These are phyloP conservation scores for Nigrospora oryzae DNA, from an alignment of 2,329 filamentous ascomycete species.

Conservation along the genomic window DNA sequence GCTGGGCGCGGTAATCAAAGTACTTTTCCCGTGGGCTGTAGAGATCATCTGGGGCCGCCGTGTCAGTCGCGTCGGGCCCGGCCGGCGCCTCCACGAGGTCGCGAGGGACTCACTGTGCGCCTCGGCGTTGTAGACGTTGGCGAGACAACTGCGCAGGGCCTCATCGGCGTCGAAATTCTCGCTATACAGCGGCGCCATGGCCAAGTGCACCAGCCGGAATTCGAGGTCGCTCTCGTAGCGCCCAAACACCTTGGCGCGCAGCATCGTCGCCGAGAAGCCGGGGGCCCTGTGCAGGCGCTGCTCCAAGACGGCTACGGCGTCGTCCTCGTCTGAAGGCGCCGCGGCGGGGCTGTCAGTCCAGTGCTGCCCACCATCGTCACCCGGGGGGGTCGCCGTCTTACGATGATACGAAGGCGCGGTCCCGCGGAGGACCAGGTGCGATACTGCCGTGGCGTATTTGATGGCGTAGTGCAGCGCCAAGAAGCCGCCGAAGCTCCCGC, in stretches of 20 bases:
- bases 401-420: conserved; percentile 28
- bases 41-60: conserved; percentile 17
- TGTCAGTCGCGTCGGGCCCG: neutral
- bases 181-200: conserved; percentile 26
- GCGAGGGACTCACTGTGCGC: conserved; percentile 20
- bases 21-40: conserved; percentile 26
- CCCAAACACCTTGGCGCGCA: conserved; percentile 27
- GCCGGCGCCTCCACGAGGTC: neutral
- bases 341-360: neutral
- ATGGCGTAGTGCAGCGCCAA: conserved; percentile 29
- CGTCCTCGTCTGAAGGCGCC: conserved; percentile 20
- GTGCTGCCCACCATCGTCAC: too few species aligned
- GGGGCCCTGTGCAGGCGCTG: conserved; percentile 22
- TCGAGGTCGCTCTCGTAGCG: conserved; percentile 26
- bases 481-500: conserved; percentile 30
- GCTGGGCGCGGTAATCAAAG: conserved; percentile 24
- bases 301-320: conserved; percentile 21
- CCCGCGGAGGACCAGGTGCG: conserved; percentile 24
- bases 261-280: conserved; percentile 25
- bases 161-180: conserved; percentile 24
- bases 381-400: conserved; percentile 7
- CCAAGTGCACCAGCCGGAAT: conserved; percentile 26
- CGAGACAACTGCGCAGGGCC: conserved; percentile 18
- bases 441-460: conserved; percentile 20
- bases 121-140: conserved; percentile 24